Evolutionary conservation across 768 basidiomycete genomes (phyloP).

Genomic region (Hortiboletus flavorubellus): DNA sequence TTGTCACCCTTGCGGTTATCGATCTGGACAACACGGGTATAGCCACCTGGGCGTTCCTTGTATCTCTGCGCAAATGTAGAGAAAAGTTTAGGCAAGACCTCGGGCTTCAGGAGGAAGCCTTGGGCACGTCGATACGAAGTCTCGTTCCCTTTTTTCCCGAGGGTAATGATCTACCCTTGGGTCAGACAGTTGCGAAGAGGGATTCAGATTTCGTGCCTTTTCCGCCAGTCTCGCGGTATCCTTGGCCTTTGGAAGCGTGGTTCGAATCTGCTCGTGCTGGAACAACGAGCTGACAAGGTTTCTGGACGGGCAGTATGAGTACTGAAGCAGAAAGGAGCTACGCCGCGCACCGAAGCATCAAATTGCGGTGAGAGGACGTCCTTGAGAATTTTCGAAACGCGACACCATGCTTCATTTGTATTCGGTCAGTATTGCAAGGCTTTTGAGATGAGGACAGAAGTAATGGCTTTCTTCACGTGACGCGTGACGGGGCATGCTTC

Average conservation of each 20-base stretch:
- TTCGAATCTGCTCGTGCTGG: conserved; percentile 93
- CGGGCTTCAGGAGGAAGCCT: conserved; percentile 73
- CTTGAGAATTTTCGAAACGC: conserved; percentile 91
- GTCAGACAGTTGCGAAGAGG: conserved; percentile 1
- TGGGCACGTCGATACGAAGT: conserved; percentile 69
- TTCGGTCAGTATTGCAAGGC: background rate
- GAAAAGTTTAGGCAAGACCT: conserved; percentile 80
- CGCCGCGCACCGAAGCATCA: conserved; percentile 78
- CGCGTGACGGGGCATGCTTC: conserved; percentile 7
- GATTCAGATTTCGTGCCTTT: conserved; percentile 50
- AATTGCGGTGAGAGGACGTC: conserved; percentile 86
- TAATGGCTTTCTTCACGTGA: conserved; percentile 1
- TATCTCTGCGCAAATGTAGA: conserved; percentile 78
- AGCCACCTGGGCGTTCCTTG: conserved; percentile 80
- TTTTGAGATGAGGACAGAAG: too few relatives aligned
- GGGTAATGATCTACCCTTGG: conserved; percentile 70
- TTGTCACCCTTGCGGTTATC: conserved; percentile 92
- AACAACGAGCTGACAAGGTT: conserved; percentile 94
- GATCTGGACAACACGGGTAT: conserved; percentile 90
- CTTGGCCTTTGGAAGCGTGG: conserved; percentile 92
- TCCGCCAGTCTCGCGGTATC: conserved; percentile 90
- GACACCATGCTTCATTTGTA: conserved; percentile 89
- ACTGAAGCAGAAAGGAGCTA: background rate
- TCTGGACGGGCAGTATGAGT: conserved; percentile 38
- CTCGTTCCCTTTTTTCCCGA: conserved; percentile 82